phyloP scores from a whole-genome alignment of 2,329 filamentous ascomycete species.

The Penicillium sp. region DNA sequence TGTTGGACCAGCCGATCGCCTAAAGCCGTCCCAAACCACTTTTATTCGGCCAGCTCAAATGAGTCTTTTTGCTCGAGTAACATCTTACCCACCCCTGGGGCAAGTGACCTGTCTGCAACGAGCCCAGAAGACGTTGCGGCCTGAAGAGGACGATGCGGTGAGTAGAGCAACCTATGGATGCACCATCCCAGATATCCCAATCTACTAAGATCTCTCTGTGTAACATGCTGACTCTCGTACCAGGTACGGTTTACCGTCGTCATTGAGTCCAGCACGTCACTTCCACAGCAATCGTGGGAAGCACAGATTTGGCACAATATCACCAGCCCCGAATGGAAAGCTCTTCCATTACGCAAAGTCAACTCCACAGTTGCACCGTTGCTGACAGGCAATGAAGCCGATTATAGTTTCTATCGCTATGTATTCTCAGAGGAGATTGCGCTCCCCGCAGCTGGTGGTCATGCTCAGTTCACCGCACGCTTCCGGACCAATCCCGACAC shows the following conservation, averaged over 20 bases:
- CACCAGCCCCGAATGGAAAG: constrained; percentile 57
- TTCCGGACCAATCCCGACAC: constrained; percentile 39
- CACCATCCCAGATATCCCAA: neutral
- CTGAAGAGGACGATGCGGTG: constrained; percentile 27
- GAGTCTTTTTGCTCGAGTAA: constrained; percentile 56
- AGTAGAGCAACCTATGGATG: neutral
- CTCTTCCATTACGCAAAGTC: constrained; percentile 55
- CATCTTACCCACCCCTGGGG: constrained; percentile 70
- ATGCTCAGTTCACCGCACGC: constrained; percentile 45
- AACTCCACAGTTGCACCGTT: constrained; percentile 28
- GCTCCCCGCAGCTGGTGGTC: constrained; percentile 28
- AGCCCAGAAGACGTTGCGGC: constrained; percentile 29
- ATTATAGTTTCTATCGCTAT: constrained; percentile 33
- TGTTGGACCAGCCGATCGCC: constrained; percentile 8
- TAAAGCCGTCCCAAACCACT: constrained; percentile 26
- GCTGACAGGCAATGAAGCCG: constrained; percentile 20
- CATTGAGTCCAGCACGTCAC: constrained; percentile 63
- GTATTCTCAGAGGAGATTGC: constrained; percentile 33
- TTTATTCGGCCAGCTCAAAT: constrained; percentile 43
- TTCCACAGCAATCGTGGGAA: constrained; percentile 64
- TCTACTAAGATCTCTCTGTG: neutral
- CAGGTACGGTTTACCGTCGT: constrained; percentile 65
- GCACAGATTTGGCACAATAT: constrained; percentile 74
- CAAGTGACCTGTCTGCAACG: constrained; percentile 65
- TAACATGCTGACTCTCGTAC: neutral